Percentiles rank a stretch among this genome's conserved stretches.
phyloP scores from a whole-genome alignment of 352 stramenopile genomes.

The Phytophthora ohioensis region DNA sequence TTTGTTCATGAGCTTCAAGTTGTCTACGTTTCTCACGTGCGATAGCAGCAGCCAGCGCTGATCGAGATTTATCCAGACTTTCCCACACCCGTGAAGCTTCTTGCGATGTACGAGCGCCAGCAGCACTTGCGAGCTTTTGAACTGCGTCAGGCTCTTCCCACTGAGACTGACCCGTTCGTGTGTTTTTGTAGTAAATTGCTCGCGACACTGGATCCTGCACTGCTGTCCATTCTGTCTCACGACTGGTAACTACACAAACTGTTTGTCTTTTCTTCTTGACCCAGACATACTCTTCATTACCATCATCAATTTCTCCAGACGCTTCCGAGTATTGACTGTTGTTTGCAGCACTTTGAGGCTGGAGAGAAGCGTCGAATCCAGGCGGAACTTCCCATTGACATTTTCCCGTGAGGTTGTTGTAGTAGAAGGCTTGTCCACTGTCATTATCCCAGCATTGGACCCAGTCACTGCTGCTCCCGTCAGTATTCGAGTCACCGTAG shows the following conservation, averaged over 20 bases:
- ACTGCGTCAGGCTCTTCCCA: slow-evolving; percentile 77
- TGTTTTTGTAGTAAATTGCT: slow-evolving; percentile 83
- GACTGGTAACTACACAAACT: slow-evolving; percentile 69
- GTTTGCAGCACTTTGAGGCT: slow-evolving; percentile 29
- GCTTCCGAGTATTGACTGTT: slow-evolving; percentile 29
- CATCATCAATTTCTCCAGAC: slow-evolving; percentile 24
- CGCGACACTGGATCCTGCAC: slow-evolving; percentile 64
- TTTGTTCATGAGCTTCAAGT: slow-evolving; percentile 39
- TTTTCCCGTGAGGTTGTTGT: slow-evolving; percentile 78
- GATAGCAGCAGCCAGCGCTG: slow-evolving; percentile 48
- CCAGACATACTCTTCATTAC: slow-evolving; percentile 70
- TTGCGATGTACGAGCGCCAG: slow-evolving; percentile 59
- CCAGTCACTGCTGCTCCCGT: slow-evolving; percentile 41
- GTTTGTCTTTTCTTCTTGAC: slow-evolving; percentile 81
- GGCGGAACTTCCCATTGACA: slow-evolving; percentile 69
- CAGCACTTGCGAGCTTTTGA: slow-evolving; percentile 59
- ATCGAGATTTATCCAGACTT: slow-evolving; percentile 55
- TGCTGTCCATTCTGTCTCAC: slow-evolving; percentile 65
- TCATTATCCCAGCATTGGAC: slow-evolving; percentile 74
- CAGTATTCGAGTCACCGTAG: slow-evolving; percentile 6
- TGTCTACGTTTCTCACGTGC: slow-evolving; percentile 57
- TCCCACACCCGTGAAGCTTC: slow-evolving; percentile 67
- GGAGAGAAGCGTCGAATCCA: slow-evolving; percentile 43
- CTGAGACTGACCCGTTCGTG: slow-evolving; percentile 66
- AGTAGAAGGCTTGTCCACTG: slow-evolving; percentile 68